Conservation (phyloP, 2,329 filamentous ascomycete genomes). For the Epichloe coenophiala region DNA sequence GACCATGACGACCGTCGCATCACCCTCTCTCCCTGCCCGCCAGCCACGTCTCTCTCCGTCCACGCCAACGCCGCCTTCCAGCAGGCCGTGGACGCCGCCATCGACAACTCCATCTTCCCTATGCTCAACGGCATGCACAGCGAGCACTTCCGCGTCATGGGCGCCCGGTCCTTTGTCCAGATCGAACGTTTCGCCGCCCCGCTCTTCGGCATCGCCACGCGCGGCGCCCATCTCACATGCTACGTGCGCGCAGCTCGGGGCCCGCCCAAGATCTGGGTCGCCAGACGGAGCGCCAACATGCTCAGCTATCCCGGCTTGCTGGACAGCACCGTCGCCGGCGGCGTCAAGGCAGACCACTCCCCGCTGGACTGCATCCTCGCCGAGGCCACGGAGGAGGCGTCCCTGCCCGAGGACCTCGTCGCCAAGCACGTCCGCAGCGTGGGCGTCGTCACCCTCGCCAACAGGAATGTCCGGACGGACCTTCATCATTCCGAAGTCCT, state of each 20-base stretch:
- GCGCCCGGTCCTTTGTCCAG: conserved; percentile 21
- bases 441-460: conserved; percentile 23
- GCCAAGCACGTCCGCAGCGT: conserved; percentile 11
- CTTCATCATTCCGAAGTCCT: conserved; percentile 26
- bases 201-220: conserved; percentile 54
- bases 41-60: conserved; percentile 11
- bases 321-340: conserved; percentile 71
- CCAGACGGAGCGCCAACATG: conserved; percentile 49
- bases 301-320: conserved; percentile 62
- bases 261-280: conserved; percentile 56
- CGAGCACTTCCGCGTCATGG: conserved; percentile 28
- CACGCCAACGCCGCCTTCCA: conserved; percentile 27
- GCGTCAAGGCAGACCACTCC: conserved; percentile 52
- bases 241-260: conserved; percentile 30
- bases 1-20: conserved; percentile 19
- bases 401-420: conserved; percentile 18
- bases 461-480: conserved; percentile 9
- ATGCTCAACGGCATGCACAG: conserved; percentile 25
- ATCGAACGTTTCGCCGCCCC: conserved; percentile 50
- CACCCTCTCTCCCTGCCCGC: conserved; percentile 15
- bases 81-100: conserved; percentile 23
- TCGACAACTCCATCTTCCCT: conserved; percentile 23
- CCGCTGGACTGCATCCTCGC: conserved; percentile 56
- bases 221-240: conserved; percentile 53
- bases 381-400: conserved; percentile 62